Conservation (phyloP, 2,329 filamentous ascomycete genomes). For the Verticillium nubilum region DNA sequence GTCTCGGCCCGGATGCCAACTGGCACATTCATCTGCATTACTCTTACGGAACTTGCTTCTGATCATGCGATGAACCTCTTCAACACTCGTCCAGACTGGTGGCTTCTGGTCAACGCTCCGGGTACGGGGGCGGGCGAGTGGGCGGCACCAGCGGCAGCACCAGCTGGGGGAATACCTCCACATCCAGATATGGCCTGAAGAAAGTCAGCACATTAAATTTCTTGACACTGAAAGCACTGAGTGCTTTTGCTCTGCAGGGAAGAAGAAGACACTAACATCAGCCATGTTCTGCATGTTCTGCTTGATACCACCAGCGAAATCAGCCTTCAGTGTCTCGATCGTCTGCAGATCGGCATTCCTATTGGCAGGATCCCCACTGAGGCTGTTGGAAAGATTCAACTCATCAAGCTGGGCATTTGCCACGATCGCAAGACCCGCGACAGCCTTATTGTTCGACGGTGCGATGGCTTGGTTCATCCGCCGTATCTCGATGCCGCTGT, state of each 20-base stretch:
- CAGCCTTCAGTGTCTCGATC: slow-evolving; percentile 4
- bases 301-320: slow-evolving; percentile 10
- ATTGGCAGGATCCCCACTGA: slow-evolving; percentile 4
- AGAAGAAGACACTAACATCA: neutral
- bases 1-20: no score
- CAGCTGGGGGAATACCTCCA: neutral
- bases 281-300: slow-evolving; percentile 12
- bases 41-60: no score
- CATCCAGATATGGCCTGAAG: neutral
- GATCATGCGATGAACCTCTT: neutral
- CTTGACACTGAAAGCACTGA: neutral
- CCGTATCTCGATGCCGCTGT: slow-evolving; percentile 10
- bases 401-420: slow-evolving; percentile 9
- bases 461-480: slow-evolving; percentile 10
- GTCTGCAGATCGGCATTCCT: slow-evolving; percentile 5
- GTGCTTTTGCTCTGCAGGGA: no score
- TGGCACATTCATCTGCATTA: no score
- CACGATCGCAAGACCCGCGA: slow-evolving; percentile 8
- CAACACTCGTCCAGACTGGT: neutral
- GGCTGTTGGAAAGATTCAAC: slow-evolving; percentile 7
- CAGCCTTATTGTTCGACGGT: slow-evolving; percentile 6
- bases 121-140: no score
- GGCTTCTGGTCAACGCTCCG: neutral
- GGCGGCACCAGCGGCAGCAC: no score
- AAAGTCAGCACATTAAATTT: neutral